Evolutionary conservation across 2,329 filamentous ascomycete genomes (phyloP), one percentile per base, ranked within the genome.

Genomic region (Aspergillus glaucus): DNA sequence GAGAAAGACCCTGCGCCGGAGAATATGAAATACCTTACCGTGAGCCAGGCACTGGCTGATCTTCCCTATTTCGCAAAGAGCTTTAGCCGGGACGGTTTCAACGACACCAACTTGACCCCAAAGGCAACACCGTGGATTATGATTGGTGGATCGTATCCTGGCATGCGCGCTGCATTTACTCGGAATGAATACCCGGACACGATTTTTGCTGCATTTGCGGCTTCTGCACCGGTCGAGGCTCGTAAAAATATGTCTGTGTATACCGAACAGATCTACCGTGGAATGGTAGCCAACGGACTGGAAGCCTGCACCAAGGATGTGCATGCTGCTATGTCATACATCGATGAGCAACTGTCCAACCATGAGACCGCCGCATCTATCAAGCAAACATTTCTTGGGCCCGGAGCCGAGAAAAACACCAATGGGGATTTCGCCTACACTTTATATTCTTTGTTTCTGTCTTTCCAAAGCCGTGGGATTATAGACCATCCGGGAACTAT

Each of bases 221-320:
- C 71, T 0, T 73, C 69, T 1, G 70, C 71, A 6, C 71, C 72
- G 0, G 70, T 77, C 0, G 62, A 80, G 54, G 75, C 75, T 2
- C 64, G 61, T 4, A 55, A 74, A n/a, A 68, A 79, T 49, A 76
- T 78, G 71, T 71, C 69, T n/a, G 61, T 69, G 19, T 79, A 78
- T 56, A 79, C 68, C 46, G 75, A 79, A 19, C 72, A 76, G 34
- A 59, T 79, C 2, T 74, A 74, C 54, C 68, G 66, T 9, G 75
- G 73, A 3, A 66, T 79, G 63, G 66, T 71, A 4, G 68, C 66
- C 5, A 77, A 78, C 48, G 79, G 77, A 50, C 68, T 71, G 32
- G 64, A 63, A 3, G 78, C 78, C 57, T 80, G 78, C 60, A 71
- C 74, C 10, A 64, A 65, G 10, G 76, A 79, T 50, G 67, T 78